Percentiles rank a stretch among this genome's conserved stretches.
Evolutionary conservation across 345 rosid species (phyloP).

Genomic region (Geranium brycei): DNA sequence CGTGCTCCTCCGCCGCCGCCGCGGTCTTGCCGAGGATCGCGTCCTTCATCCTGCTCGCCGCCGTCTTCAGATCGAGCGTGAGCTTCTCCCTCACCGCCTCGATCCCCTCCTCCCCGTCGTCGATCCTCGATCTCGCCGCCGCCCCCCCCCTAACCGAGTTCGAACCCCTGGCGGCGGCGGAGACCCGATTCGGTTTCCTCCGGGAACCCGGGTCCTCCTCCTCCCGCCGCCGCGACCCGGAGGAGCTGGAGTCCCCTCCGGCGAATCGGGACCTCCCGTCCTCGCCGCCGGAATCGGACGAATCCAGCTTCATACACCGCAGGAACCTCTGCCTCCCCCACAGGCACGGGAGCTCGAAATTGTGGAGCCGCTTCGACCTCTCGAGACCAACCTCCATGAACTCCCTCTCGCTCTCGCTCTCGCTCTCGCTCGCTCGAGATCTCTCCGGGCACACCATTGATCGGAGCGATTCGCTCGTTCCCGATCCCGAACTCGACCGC

Average conservation of each 20-base stretch:
- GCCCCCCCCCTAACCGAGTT: conserved; percentile 6
- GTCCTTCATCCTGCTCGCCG: conserved; percentile 34
- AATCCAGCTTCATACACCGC: conserved; percentile 26
- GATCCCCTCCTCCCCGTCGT: conserved; percentile 34
- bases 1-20: too few relatives aligned
- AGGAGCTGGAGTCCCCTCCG: not conserved
- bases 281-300: conserved; percentile 15
- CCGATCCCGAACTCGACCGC: too few relatives aligned
- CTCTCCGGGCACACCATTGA: not conserved
- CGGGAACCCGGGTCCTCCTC: conserved; percentile 5
- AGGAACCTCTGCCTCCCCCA: conserved; percentile 42
- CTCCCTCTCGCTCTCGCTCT: conserved; percentile 6
- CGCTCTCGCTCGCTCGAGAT: conserved; percentile 4
- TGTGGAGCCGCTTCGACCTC: conserved; percentile 43
- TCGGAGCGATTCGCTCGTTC: too few relatives aligned
- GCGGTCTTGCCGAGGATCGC: conserved; percentile 20
- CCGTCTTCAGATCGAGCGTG: conserved; percentile 40
- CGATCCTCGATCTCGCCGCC: conserved; percentile 7
- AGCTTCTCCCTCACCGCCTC: conserved; percentile 40
- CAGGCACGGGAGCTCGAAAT: conserved; percentile 36
- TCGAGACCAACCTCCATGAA: conserved; percentile 27
- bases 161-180: too few relatives aligned
- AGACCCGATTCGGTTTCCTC: conserved; percentile 6
- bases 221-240: conserved; percentile 2
- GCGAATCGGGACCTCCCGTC: conserved; percentile 15